These are phyloP conservation scores for Lentinula novae-zelandiae DNA, from an alignment of 1,284 basidiomycete genomes.

Conservation along the genomic window DNA sequence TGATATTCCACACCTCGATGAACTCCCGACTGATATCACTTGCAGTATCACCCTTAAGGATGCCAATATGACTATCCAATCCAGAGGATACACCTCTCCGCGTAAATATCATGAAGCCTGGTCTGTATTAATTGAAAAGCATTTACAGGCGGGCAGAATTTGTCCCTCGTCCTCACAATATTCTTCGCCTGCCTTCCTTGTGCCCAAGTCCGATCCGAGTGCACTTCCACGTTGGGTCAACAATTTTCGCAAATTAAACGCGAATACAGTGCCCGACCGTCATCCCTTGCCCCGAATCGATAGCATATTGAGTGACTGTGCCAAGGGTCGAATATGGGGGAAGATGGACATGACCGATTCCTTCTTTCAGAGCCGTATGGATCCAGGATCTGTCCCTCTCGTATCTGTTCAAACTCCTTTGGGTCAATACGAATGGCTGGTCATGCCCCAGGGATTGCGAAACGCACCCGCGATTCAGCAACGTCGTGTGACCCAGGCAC, in stretches of 20 bases:
- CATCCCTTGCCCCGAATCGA: constrained; percentile 28
- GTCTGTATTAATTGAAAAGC: constrained; percentile 24
- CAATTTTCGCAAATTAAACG: constrained; percentile 30
- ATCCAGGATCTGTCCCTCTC: constrained; percentile 27
- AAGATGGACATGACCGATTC: constrained; percentile 18
- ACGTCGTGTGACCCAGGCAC: constrained; percentile 24
- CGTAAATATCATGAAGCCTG: constrained; percentile 17
- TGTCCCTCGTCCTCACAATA: constrained; percentile 22
- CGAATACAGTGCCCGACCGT: constrained; percentile 7
- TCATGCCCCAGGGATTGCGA: constrained; percentile 27
- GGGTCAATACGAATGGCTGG: constrained; percentile 29
- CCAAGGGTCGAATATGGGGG: constrained; percentile 23
- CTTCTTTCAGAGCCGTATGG: constrained; percentile 32
- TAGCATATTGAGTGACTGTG: constrained; percentile 25
- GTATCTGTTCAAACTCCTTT: constrained; percentile 28
- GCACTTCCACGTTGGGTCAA: constrained; percentile 31
- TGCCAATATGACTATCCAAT: constrained; percentile 15
- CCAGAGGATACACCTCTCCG: neutral
- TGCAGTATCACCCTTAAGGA: constrained; percentile 25
- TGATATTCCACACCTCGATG: constrained; percentile 12
- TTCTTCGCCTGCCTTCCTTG: constrained; percentile 27
- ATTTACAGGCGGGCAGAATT: constrained; percentile 24
- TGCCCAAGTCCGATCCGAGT: constrained; percentile 30
- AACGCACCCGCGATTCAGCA: constrained; percentile 31
- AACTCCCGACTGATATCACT: constrained; percentile 22